A percentile compares a stretch with the other conserved stretches of the same genome.
Evolutionary conservation across 192 early-diverging fungal genomes (phyloP).

Genomic region (Linnemannia hyalina): DNA sequence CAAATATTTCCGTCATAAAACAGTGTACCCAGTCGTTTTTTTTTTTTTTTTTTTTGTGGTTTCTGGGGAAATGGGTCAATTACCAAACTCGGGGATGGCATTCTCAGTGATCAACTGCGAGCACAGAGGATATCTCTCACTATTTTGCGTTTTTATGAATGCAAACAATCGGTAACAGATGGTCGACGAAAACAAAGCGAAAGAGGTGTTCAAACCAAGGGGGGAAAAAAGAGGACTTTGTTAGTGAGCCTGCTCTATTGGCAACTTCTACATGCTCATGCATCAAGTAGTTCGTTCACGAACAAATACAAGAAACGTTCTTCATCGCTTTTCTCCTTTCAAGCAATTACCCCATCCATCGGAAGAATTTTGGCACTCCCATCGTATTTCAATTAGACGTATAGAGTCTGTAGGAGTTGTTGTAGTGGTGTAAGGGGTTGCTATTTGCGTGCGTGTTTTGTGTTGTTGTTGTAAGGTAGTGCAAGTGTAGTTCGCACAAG

Average conservation of each 20-base stretch:
- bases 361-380: conserved; percentile 96
- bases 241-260: neutral
- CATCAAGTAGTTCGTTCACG: neutral
- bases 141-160: conserved; percentile 23
- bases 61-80: neutral
- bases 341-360: conserved; percentile 86
- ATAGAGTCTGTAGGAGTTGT: neutral
- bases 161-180: neutral
- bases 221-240: neutral
- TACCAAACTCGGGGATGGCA: conserved; percentile 95
- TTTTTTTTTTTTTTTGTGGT: too few relatives aligned
- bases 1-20: too few relatives aligned
- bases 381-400: conserved; percentile 53
- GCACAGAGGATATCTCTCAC: conserved; percentile 96
- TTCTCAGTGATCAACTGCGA: conserved; percentile 91
- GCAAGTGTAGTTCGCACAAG: neutral
- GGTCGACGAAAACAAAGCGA: neutral
- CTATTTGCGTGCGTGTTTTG: neutral
- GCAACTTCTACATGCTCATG: neutral
- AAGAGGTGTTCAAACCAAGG: neutral
- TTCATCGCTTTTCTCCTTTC: neutral
- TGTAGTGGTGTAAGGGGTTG: neutral
- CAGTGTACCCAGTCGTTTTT: too few relatives aligned
- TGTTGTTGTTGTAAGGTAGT: neutral
- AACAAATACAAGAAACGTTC: too few relatives aligned